Percentiles rank a stretch among this genome's conserved stretches.
These are phyloP conservation scores for Marasmius oreades DNA, from an alignment of 1,284 basidiomycete species.

Conservation along the genomic window DNA sequence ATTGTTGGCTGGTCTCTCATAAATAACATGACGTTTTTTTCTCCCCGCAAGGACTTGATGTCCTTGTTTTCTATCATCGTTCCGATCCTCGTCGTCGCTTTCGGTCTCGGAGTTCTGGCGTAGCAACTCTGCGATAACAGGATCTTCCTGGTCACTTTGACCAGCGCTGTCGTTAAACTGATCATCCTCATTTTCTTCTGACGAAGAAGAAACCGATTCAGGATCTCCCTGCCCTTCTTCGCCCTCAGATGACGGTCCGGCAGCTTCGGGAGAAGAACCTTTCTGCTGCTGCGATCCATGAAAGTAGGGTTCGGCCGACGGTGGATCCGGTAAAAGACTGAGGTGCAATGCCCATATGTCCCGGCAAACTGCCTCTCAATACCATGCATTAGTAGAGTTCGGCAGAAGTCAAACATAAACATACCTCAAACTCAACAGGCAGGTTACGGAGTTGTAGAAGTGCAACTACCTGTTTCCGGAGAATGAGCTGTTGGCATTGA, in stretches of 20 bases:
- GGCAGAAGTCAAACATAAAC: background rate
- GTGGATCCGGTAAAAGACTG: conserved; percentile 55
- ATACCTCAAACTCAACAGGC: conserved; percentile 77
- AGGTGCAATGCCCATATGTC: conserved; percentile 83
- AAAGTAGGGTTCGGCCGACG: conserved; percentile 56
- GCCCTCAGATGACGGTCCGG: conserved; percentile 6
- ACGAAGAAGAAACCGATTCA: conserved; percentile 4
- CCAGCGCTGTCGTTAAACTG: conserved; percentile 23
- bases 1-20: conserved; percentile 57
- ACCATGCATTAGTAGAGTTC: conserved; percentile 3
- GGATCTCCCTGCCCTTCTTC: background rate
- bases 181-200: conserved; percentile 18
- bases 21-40: conserved; percentile 21
- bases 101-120: conserved; percentile 52
- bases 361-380: conserved; percentile 62
- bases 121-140: conserved; percentile 51
- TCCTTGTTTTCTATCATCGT: conserved; percentile 1
- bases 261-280: conserved; percentile 19
- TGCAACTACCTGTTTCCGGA: conserved; percentile 72
- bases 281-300: conserved; percentile 35
- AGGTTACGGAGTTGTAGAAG: conserved; percentile 66
- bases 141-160: conserved; percentile 31
- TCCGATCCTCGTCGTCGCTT: conserved; percentile 30
- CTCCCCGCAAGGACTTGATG: conserved; percentile 5
- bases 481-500: conserved; percentile 76